Percentiles rank a stretch among this genome's conserved stretches.
These are phyloP conservation scores for Barnettozyma populi DNA, from an alignment of 805 yeast species.

Conservation along the genomic window DNA sequence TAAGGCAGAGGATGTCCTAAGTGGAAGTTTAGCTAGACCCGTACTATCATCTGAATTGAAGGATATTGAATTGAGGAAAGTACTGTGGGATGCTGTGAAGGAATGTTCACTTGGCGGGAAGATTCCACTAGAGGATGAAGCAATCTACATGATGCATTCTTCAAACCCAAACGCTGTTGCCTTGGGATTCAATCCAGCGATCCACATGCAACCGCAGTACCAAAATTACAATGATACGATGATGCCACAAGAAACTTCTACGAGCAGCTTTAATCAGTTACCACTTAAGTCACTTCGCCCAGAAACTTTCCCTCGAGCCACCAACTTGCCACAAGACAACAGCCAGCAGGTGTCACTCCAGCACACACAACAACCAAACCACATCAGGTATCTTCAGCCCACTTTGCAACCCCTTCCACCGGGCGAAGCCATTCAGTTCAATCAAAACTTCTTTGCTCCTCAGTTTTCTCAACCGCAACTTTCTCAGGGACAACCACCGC, in stretches of 20 bases:
- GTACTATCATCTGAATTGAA: constrained; percentile 45
- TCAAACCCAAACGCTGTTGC: constrained; percentile 19
- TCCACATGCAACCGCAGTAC: background rate
- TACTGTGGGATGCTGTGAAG: constrained; percentile 51
- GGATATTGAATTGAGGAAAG: constrained; percentile 40
- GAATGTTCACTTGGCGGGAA: constrained; percentile 57
- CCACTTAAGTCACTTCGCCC: background rate
- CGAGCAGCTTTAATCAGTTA: background rate
- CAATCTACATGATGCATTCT: constrained; percentile 41
- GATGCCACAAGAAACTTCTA: background rate
- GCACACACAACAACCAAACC: background rate
- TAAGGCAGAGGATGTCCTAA: constrained; percentile 64
- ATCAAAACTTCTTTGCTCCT: background rate
- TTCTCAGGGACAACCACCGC: constrained; percentile 4
- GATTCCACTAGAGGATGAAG: constrained; percentile 42
- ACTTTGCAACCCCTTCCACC: background rate
- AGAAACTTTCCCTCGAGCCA: background rate
- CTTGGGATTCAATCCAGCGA: constrained; percentile 10
- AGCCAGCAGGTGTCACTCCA: background rate
- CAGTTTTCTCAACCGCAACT: constrained; percentile 2
- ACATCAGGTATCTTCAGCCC: background rate
- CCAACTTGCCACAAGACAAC: background rate
- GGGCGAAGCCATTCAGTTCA: background rate
- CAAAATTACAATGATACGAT: background rate
- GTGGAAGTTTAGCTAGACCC: constrained; percentile 53